Evolutionary conservation across 371 early-diverging fungal species (phyloP).

Genomic region (Dipsacomyces acuminosporus): DNA sequence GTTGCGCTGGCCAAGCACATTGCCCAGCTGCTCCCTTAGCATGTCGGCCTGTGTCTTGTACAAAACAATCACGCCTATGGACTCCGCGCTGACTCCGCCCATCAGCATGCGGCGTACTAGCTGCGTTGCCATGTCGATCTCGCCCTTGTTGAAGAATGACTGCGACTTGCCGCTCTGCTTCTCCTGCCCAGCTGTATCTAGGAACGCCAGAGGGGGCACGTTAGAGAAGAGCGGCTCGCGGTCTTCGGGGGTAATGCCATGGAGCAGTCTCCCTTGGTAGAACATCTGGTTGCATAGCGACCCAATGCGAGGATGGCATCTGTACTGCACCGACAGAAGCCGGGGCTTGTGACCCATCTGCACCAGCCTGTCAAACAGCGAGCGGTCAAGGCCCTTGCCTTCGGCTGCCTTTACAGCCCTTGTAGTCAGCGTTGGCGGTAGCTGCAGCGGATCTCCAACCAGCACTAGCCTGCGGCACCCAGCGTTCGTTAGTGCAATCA

Average conservation of each 20-base stretch:
- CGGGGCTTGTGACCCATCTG: conserved; percentile 55
- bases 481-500: conserved; percentile 74
- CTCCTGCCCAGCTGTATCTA: conserved; percentile 54
- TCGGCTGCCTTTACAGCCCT: conserved; percentile 37
- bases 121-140: conserved; percentile 34
- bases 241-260: conserved; percentile 54
- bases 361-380: conserved; percentile 78
- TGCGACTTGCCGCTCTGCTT: conserved; percentile 30
- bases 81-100: conserved; percentile 15
- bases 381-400: conserved; percentile 70
- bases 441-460: conserved; percentile 92
- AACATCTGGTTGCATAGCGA: conserved; percentile 74
- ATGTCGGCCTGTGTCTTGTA: conserved; percentile 46
- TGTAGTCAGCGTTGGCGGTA: conserved; percentile 73
- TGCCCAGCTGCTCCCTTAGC: conserved; percentile 29
- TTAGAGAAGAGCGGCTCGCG: conserved; percentile 55
- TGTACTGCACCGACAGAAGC: conserved; percentile 79
- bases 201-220: conserved; percentile 64
- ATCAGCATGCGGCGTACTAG: conserved; percentile 19
- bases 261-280: conserved; percentile 57
- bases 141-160: conserved; percentile 46
- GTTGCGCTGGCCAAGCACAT: conserved; percentile 7
- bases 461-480: conserved; percentile 62
- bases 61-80: conserved; percentile 45
- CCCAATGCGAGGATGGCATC: conserved; percentile 84